Conservation (phyloP, 495 filamentous ascomycete genomes). For the Neurospora sp. region DNA sequence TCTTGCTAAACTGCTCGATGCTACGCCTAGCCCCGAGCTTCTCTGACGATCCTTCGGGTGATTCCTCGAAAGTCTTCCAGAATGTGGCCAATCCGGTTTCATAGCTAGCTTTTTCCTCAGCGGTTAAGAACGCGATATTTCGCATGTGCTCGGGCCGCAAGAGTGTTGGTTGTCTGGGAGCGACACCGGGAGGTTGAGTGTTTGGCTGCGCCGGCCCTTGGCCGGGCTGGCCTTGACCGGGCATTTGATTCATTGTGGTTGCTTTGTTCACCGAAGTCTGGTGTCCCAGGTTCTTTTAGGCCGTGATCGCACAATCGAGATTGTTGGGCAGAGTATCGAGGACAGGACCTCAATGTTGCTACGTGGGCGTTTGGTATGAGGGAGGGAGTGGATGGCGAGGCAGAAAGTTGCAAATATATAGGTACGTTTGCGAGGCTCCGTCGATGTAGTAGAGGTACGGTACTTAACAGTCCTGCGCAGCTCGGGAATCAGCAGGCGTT, state of each 20-base stretch:
- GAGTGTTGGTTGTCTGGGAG: background rate
- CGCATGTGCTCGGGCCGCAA: slow-evolving; percentile 40
- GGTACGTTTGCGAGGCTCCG: background rate
- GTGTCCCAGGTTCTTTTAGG: background rate
- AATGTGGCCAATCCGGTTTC: slow-evolving; percentile 50
- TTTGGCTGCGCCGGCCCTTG: slow-evolving; percentile 9
- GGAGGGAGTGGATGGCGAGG: background rate
- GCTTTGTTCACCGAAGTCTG: background rate
- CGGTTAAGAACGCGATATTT: slow-evolving; percentile 30
- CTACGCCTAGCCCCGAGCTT: slow-evolving; percentile 54
- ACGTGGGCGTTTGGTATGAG: background rate
- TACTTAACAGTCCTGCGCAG: background rate
- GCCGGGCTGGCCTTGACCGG: slow-evolving; percentile 24
- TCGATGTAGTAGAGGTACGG: background rate
- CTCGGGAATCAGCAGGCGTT: background rate
- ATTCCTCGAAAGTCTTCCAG: slow-evolving; percentile 50
- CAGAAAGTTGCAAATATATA: background rate
- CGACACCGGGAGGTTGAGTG: slow-evolving; percentile 1
- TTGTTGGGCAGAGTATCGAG: background rate
- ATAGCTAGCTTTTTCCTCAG: slow-evolving; percentile 58
- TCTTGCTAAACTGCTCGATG: slow-evolving; percentile 54
- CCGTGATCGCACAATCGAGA: background rate
- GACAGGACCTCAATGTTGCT: background rate
- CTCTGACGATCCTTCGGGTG: slow-evolving; percentile 43
- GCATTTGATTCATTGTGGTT: slow-evolving; percentile 21